These are phyloP conservation scores for Haplographium delicatum DNA, from an alignment of 495 filamentous ascomycete species.

Conservation along the genomic window DNA sequence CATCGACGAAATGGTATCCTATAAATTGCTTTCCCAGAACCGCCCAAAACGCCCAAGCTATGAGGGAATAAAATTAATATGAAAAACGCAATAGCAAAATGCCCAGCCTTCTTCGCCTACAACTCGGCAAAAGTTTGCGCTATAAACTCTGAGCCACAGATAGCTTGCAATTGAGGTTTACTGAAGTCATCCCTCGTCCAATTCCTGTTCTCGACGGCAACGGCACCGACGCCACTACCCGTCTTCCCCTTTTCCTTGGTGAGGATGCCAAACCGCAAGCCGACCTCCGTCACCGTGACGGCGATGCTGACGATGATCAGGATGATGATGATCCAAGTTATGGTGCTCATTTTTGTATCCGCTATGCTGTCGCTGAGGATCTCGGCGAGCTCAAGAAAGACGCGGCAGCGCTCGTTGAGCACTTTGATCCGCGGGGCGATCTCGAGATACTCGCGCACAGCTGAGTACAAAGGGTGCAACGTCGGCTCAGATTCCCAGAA, in stretches of 20 bases:
- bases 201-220: constrained; percentile 30
- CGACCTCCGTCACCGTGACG: constrained; percentile 86
- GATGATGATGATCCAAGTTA: constrained; percentile 98
- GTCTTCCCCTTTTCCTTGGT: constrained; percentile 34
- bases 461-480: constrained; percentile 87
- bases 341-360: constrained; percentile 85
- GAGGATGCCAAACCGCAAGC: constrained; percentile 79
- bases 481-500: constrained; percentile 98
- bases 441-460: constrained; percentile 95
- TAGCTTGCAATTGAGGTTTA: constrained; percentile 35
- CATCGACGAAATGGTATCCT: no score
- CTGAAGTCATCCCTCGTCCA: constrained; percentile 27
- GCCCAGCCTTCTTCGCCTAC: no score
- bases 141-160: constrained; percentile 41
- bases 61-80: no score
- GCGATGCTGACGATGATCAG: constrained; percentile 86
- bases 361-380: constrained; percentile 89
- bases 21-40: no score
- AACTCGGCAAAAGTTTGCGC: constrained; percentile 37
- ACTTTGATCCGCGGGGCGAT: constrained; percentile 93
- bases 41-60: no score
- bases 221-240: constrained; percentile 30
- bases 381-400: constrained; percentile 95
- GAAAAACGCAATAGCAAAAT: no score
- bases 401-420: constrained; percentile 91